Base-by-base conservation (phyloP, 192 early-diverging fungal species). In the Ambispora gerdemannii region DNA sequence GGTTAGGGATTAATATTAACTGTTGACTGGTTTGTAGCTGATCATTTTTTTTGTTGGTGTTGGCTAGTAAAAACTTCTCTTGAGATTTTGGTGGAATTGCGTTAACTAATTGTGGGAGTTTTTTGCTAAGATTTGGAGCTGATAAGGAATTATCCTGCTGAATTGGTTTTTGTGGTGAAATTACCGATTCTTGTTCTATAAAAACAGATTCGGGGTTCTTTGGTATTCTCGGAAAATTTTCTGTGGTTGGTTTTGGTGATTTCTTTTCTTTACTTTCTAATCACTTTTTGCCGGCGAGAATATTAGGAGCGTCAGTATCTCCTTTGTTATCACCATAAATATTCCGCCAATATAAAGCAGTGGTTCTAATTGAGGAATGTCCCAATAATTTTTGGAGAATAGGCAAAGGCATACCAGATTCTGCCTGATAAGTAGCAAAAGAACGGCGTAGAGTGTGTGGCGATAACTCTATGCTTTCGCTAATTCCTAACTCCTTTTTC, bases 371-470 rank as follows among this genome's bases (percentile, higher is more conserved):
- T 1, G 17, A n/a, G 50, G 50, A 50, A 50, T 50, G 50, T 1
- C 50, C 50, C 22, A 50, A 50, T 2, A 50, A 1, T 50, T 50
- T 50, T 2, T 0, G 2, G 1, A 50, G n/a, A n/a, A n/a, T n/a
- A n/a, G n/a, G n/a, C n/a, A n/a, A n/a, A n/a, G n/a, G n/a, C n/a
- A n/a, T n/a, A n/a, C n/a, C n/a, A n/a, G n/a, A n/a, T n/a, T n/a
- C n/a, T n/a, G n/a, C n/a, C n/a, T n/a, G n/a, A n/a, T n/a, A n/a
- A n/a, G n/a, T n/a, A n/a, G n/a, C n/a, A 58, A 4, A 58, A 24
- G 55, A 0, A n/a, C 6, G 55, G 55, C 55, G 55, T 0, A 58
- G 55, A 58, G 55, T 58, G 6, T 58, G 55, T 8, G 55, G 55
- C 19, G 55, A 24, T 11, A 58, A 3, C 27, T 58, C 55, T 1